A percentile compares a stretch with the other conserved stretches of the same genome.
These are phyloP conservation scores for Kluyveromyces wickerhamii DNA, from an alignment of 805 yeast genomes.

Conservation along the genomic window DNA sequence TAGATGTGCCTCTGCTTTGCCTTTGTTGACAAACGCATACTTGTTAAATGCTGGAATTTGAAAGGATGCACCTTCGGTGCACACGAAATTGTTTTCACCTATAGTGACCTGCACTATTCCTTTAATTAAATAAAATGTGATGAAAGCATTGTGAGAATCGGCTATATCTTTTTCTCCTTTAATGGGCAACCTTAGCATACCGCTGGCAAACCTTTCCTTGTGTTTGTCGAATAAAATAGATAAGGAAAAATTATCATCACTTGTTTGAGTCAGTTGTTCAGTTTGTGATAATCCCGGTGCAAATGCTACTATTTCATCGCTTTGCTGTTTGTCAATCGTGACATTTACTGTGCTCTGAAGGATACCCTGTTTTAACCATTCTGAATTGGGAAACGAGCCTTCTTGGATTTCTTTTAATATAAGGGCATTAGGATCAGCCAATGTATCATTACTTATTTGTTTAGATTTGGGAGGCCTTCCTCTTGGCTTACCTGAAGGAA, in stretches of 20 bases:
- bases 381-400: slow-evolving; percentile 18
- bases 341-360: slow-evolving; percentile 25
- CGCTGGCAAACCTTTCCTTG: slow-evolving; percentile 61
- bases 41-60: slow-evolving; percentile 73
- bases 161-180: slow-evolving; percentile 58
- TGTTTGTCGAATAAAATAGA: slow-evolving; percentile 59
- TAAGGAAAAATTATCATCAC: slow-evolving; percentile 49
- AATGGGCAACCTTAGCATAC: slow-evolving; percentile 60
- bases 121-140: slow-evolving; percentile 64
- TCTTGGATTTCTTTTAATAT: slow-evolving; percentile 18
- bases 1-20: slow-evolving; percentile 48
- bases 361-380: slow-evolving; percentile 26
- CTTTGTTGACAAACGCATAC: slow-evolving; percentile 60
- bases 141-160: slow-evolving; percentile 48
- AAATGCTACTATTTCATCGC: slow-evolving; percentile 44
- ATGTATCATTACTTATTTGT: slow-evolving; percentile 2
- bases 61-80: slow-evolving; percentile 66
- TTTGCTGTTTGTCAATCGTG: slow-evolving; percentile 16
- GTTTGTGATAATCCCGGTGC: slow-evolving; percentile 49
- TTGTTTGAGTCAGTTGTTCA: slow-evolving; percentile 33
- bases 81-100: slow-evolving; percentile 49
- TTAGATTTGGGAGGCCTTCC: slow-evolving; percentile 25
- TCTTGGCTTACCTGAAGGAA: slow-evolving; percentile 20
- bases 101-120: slow-evolving; percentile 67
- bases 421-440: slow-evolving; percentile 15